phyloP scores from a whole-genome alignment of 2,329 filamentous ascomycete genomes.

The Diaporthe nobilis region DNA sequence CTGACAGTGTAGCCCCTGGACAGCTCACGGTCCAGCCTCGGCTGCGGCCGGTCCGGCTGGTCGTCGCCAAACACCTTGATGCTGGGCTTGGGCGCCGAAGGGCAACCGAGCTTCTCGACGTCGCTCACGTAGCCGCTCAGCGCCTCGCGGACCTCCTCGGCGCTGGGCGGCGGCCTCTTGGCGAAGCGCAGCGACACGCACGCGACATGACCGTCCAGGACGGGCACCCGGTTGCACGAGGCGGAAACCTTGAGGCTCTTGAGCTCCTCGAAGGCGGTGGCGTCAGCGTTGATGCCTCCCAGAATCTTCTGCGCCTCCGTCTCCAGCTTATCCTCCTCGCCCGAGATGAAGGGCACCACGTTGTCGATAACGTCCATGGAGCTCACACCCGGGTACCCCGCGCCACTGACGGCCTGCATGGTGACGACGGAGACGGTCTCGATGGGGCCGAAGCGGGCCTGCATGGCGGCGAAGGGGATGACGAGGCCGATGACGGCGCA shows the following conservation, averaged over 20 bases:
- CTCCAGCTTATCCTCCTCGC: slow-evolving; percentile 97
- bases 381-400: slow-evolving; percentile 90
- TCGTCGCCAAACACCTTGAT: slow-evolving; percentile 84
- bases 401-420: slow-evolving; percentile 94
- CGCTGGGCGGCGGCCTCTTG: slow-evolving; percentile 79
- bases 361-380: slow-evolving; percentile 98
- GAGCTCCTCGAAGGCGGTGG: slow-evolving; percentile 84
- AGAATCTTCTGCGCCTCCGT: slow-evolving; percentile 96
- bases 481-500: slow-evolving; percentile 97
- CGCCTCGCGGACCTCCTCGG: slow-evolving; percentile 82
- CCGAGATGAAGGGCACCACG: slow-evolving; percentile 91
- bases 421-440: slow-evolving; percentile 85
- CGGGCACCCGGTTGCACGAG: slow-evolving; percentile 93
- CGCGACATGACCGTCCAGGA: slow-evolving; percentile 95
- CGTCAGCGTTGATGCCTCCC: slow-evolving; percentile 78
- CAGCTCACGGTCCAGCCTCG: slow-evolving; percentile 88
- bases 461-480: slow-evolving; percentile 92
- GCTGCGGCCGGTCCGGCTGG: slow-evolving; percentile 91
- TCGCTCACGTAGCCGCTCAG: slow-evolving; percentile 87
- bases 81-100: slow-evolving; percentile 84
- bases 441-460: slow-evolving; percentile 87
- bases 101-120: slow-evolving; percentile 85
- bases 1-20: slow-evolving; percentile 91
- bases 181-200: slow-evolving; percentile 90
- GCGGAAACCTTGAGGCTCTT: slow-evolving; percentile 82